Base-by-base conservation (phyloP, 768 basidiomycete genomes). In the Leccinum subgranulosum region DNA sequence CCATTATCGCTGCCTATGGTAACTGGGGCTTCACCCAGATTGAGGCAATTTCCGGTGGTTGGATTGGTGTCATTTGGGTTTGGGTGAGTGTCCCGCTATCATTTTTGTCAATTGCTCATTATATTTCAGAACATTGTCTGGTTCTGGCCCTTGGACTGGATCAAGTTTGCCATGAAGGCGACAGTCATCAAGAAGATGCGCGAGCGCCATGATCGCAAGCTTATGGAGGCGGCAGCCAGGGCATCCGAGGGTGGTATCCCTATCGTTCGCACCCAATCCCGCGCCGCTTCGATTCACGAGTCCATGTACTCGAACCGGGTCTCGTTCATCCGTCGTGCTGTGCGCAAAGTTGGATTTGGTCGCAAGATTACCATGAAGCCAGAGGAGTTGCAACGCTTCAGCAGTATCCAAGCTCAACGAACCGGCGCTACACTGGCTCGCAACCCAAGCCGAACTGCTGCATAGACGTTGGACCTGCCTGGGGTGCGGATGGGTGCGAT, bases 41-140 rank as follows among this genome's bases (percentile, higher is more conserved):
- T 62, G 72, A 78, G 33, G 69, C 77, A 23, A 86, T 98, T 72
- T 91, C 89, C 60, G 95, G 91, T 70, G 90, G 87, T 27, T 98
- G 95, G 95, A 92, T 98, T 63, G 96, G 95, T 76, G 94, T 98
- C 63, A 82, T 96, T 58, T 98, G 95, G 95, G 82, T 95, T 63
- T 94, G 92, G 92, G 92, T 92, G 77, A 43, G 88, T 82, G 11
- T 6, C 0, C 49, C 43, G 9, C 45, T 17, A 29, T 23, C 21
- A 36, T 27, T 49, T 29, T 14, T 36, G 10, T 41, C 28, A 17
- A 11, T 46, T 48, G 23, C 61, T 73, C 10, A 70, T 58, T 9
- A 12, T 15, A 15, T 25, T 3, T 14, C 67, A 94, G 94, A 90
- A 98, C 78, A 90, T 97, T 62, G 66, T 95, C 55, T 96, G 96